Base-by-base conservation (phyloP, 345 rosid genomes). In the Syzygium aromaticum region DNA sequence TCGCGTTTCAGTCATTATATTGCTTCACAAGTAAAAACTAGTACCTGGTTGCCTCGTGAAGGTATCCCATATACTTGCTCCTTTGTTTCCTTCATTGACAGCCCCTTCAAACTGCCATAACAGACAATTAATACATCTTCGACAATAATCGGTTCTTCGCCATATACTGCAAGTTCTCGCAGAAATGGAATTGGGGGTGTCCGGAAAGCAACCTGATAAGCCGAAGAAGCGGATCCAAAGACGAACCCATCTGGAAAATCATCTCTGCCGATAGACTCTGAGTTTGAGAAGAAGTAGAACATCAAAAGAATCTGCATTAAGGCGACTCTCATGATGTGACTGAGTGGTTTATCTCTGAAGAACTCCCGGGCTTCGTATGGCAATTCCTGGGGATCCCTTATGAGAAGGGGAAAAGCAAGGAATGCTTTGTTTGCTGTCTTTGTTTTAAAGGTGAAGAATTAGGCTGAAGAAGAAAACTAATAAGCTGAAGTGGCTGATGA, bases 151-250 rank as follows among this genome's bases (percentile, higher is more conserved):
- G 13, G 80, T 22, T 73, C 49, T 43, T 83, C 38, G 7, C 51
- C 63, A 87, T 23, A 46, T 25, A 77, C 52, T 38, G 22, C 73
- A 49, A 17, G 73, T n/a, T 46, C 27, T 38, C 3, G 13, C 27
- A 40, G 33, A 17, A 38, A 15, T n/a, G 30, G 51, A 46, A 46
- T 56, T 22, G 13, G 40, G 53, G 86, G 27, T 40, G 43, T 53
- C 19, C 16, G 15, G 23, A 84, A 52, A 53, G 56, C 77, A 73
- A 97, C 98, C 96, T 96, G 98, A 86, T 96, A 94, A 89, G 98
- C 99, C 13, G 98, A 97, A 86, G 99, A 97, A 77, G 99, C 98
- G 23, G 98, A 95, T 82, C 99, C 98, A 54, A 97, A 97, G 15
- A 91, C 86, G 87, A 97, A 97, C 87, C 96, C 98, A 84, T 87